Evolutionary conservation across 371 early-diverging fungal genomes (phyloP), one percentile per base, ranked within the genome.

Genomic region (Zychaea mexicana): DNA sequence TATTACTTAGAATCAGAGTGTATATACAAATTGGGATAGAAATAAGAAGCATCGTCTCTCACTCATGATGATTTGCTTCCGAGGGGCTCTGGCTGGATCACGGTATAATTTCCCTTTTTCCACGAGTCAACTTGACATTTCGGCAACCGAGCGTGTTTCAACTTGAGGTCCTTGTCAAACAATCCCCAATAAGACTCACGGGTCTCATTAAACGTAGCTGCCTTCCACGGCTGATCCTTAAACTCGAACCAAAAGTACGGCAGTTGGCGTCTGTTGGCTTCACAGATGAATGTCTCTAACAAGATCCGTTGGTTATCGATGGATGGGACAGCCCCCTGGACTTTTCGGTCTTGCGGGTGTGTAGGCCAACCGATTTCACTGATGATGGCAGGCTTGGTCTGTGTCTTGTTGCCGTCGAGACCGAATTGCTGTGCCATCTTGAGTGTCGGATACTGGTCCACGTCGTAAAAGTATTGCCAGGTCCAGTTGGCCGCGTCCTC

Each of bases 311-410:
- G 64, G 66, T 86, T 86, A 7, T 72, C 68, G 24, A 84, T 69
- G 1, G 84, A 83, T 0, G 90, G 85, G 10, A 80, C 81, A 2
- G 87, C 83, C 7, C 60, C 71, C 2, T 74, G 65, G 9, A 57
- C 64, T 12, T 54, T 12, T 8, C 36, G 21, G 65, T 76, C 80
- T 9, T 68, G 69, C 2, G 80, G 81, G 47, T 68, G 67, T 33
- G 83, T 81, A 17, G 89, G 89, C 88, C 88, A 89, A 55, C 89
- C 89, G 27, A 86, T 84, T 63, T 89, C 88, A 26, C 87, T 87
- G 57, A 88, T 74, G 57, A 84, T 78, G 21, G 86, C 82, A 13
- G 69, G 70, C 65, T 82, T 85, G 38, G 64, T 64, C 72, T 69
- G 60, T 69, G 53, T 49, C 17, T 47, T 13, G 31, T 49, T 33